These are phyloP conservation scores for Carex kokanica DNA, from an alignment of 176 grass and related monocot genomes.

Conservation along the genomic window DNA sequence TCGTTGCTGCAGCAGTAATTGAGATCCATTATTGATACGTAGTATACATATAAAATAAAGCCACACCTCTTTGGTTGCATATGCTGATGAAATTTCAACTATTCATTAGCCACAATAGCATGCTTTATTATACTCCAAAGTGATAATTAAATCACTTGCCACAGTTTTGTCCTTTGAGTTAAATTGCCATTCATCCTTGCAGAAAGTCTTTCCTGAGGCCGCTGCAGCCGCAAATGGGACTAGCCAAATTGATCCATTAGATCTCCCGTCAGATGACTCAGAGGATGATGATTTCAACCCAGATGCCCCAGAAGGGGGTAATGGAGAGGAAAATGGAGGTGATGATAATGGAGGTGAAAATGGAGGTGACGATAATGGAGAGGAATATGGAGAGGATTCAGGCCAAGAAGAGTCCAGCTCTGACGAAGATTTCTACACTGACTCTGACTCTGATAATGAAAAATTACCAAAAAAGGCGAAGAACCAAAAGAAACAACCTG, in stretches of 20 bases:
- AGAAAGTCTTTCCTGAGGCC: constrained; percentile 95
- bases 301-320: constrained; percentile 32
- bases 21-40: neutral
- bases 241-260: constrained; percentile 43
- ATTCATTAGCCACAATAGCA: neutral
- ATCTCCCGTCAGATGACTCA: constrained; percentile 55
- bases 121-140: neutral
- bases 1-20: neutral
- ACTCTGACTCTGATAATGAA: constrained; percentile 40
- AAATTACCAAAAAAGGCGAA: constrained; percentile 30
- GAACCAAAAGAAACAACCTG: constrained; percentile 39
- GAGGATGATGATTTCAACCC: constrained; percentile 60
- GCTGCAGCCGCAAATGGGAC: constrained; percentile 48
- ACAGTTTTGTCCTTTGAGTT: neutral
- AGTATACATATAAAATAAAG: neutral
- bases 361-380: constrained; percentile 15
- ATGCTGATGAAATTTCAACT: constrained; percentile 12
- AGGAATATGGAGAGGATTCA: constrained; percentile 7
- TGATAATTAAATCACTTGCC: neutral
- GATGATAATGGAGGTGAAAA: constrained; percentile 25
- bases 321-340: constrained; percentile 30
- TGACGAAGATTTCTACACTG: constrained; percentile 48
- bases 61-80: neutral
- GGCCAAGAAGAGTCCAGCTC: constrained; percentile 46
- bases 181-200: constrained; percentile 28